Base-by-base conservation (phyloP, 2,329 filamentous ascomycete genomes). In the Epichloe gansuensis region DNA sequence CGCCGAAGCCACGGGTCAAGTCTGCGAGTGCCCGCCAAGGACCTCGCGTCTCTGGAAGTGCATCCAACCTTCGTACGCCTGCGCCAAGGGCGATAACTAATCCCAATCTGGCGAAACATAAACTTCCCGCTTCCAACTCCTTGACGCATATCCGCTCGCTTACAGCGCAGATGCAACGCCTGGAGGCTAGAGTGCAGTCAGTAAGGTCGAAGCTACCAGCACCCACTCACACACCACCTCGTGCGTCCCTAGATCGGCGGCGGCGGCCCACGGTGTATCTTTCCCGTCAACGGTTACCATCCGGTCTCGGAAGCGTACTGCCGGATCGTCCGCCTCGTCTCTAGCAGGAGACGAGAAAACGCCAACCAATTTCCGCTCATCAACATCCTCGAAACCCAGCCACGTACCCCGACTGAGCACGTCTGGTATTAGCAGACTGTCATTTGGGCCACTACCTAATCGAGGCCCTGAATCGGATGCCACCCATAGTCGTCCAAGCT, bases 151-250 rank as follows among this genome's bases (percentile, higher is more conserved):
- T 98, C 63, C 88, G 91, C 58, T 86, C 85, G 34, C 82, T 98
- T 58, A 95, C 94, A 54, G 91, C 89, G 31, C 93, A 97, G 71
- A 96, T 97, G 90, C 89, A 96, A 69, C 88, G 89, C 59, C 83
- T 98, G 56, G 93, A 97, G 67, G 88, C 93, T 57, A 82, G 93
- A 45, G 91, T 98, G 9, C 90, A 97, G 56, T 89, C 85, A 25
- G 93, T 86, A 17, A 83, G 90, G 60, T 96, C 91, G 41, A 95
- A 93, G 69, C 79, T 98, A 21, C 93, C 93, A 2, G 88, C 86
- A 1, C 88, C 91, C 2, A 77, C 81, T 7, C 77, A 75, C 52
- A 93, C 86, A 0, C 90, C 91, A 4, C 89, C 91, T 17, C 82
- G 85, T 47, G 78, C 80, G 4, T 95, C 90, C 89, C 91, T 23